Evolutionary conservation across 345 rosid species (phyloP), one percentile per base, ranked within the genome.

Genomic region (Eucalyptus sideroxylon): DNA sequence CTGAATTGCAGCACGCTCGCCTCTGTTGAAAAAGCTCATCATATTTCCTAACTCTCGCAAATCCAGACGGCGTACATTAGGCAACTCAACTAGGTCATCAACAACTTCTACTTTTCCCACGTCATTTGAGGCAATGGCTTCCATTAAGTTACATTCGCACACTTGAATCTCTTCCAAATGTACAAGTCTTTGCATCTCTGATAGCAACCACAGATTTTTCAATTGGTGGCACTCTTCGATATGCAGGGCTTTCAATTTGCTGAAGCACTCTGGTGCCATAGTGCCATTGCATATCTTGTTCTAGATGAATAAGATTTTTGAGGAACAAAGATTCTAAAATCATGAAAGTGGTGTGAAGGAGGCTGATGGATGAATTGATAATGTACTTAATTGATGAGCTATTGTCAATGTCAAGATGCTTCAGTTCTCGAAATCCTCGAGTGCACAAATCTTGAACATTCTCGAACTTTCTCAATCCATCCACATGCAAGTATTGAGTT

Each of bases 91-190:
- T 8, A 55, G 0, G 1, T 55, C 1, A 55, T 55, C 27, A 23
- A 0, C 27, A 55, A 23, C 27, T 9, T 55, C 11, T 2, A 55
- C 60, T 55, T 55, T 9, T 1, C 12, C 0, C 0, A 0, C 3
- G 0, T 55, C 60, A 55, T 9, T 23, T 23, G 60, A 0, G 1
- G 0, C 4, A 55, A 55, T 2, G 60, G 27, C 60, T 23, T 21
- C 0, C 27, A 55, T 55, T 55, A 11, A 55, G 27, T 55, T 0
- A 55, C 60, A 55, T 9, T 55, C 6, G 0, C 0, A 0, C 0
- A 56, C 6, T 56, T 1, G 62, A 56, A 56, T 56, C 62, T 56
- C 62, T 56, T 56, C 62, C 62, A 56, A 56, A 24, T 56, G 30
- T 56, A 56, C 13, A 10, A 56, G 6, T 56, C 62, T 56, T 56